Percentiles rank a stretch among this genome's conserved stretches.
Evolutionary conservation across 2,329 filamentous ascomycete genomes (phyloP).

Genomic region (Xylaria sp.): DNA sequence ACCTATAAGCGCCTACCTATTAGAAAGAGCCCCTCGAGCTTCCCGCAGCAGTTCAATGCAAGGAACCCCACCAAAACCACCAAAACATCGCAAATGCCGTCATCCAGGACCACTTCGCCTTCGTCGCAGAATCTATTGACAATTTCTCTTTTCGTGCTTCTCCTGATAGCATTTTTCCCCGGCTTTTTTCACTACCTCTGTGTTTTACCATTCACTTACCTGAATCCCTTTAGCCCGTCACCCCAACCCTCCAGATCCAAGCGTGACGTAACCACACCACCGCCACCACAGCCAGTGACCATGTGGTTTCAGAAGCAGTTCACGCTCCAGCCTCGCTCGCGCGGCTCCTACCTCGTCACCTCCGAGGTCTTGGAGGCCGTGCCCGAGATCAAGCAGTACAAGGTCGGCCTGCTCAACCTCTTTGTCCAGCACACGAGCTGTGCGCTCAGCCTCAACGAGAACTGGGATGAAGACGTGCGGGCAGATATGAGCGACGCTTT

Average conservation of each 20-base stretch:
- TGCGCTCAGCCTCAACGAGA: constrained; percentile 92
- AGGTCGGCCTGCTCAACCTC: constrained; percentile 85
- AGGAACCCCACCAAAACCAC: constrained; percentile 45
- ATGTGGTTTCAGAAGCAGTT: constrained; percentile 88
- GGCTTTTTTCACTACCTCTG: constrained; percentile 63
- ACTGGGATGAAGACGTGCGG: constrained; percentile 85
- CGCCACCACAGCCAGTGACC: constrained; percentile 55
- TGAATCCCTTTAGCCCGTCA: constrained; percentile 43
- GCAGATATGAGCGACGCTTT: constrained; percentile 94
- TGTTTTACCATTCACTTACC: constrained; percentile 59
- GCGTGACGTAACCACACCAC: constrained; percentile 32
- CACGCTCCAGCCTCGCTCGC: constrained; percentile 77
- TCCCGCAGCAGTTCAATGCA: constrained; percentile 28
- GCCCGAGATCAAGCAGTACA: constrained; percentile 85
- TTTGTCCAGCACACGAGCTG: constrained; percentile 97
- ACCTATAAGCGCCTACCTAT: not conserved
- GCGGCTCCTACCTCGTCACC: constrained; percentile 92
- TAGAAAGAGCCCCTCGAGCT: constrained; percentile 13
- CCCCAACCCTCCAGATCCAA: constrained; percentile 11
- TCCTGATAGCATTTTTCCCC: constrained; percentile 65
- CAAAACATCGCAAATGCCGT: constrained; percentile 53
- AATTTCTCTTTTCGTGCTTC: constrained; percentile 58
- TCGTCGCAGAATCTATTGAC: constrained; percentile 54
- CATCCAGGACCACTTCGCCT: constrained; percentile 51
- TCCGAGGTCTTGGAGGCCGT: constrained; percentile 75